These are phyloP conservation scores for Macadamia tetraphylla DNA, from an alignment of 164 flowering plant species.

Conservation along the genomic window DNA sequence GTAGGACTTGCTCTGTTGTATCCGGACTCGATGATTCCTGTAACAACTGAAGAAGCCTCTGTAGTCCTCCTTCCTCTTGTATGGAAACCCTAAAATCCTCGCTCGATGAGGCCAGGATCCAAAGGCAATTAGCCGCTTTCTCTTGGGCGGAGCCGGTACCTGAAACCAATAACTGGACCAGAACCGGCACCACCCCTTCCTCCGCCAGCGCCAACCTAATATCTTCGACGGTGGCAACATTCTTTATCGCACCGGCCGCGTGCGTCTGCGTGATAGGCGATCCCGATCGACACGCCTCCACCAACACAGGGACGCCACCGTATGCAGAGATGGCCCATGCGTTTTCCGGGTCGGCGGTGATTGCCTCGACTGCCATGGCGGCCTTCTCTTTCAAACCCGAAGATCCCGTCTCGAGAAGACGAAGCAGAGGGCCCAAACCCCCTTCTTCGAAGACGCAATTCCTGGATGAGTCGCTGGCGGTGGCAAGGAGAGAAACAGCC, in stretches of 20 bases:
- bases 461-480: constrained; percentile 35
- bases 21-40: constrained; percentile 37
- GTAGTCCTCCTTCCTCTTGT: constrained; percentile 46
- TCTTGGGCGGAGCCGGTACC: constrained; percentile 31
- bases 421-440: constrained; percentile 60
- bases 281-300: constrained; percentile 66
- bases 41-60: constrained; percentile 39
- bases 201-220: constrained; percentile 41
- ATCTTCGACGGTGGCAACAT: constrained; percentile 50
- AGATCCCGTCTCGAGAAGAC: constrained; percentile 60
- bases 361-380: constrained; percentile 55
- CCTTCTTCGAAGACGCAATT: constrained; percentile 66
- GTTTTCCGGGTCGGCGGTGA: constrained; percentile 61
- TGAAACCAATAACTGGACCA: constrained; percentile 40
- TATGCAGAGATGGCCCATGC: constrained; percentile 85
- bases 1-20: constrained; percentile 47
- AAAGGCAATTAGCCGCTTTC: constrained; percentile 45
- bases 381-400: constrained; percentile 50
- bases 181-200: constrained; percentile 55
- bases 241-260: constrained; percentile 55
- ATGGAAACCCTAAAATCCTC: constrained; percentile 40
- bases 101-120: constrained; percentile 45
- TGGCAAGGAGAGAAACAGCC: constrained; percentile 48
- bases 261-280: constrained; percentile 34
- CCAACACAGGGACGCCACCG: constrained; percentile 53